A percentile compares a stretch with the other conserved stretches of the same genome.
Conservation (phyloP, 2,329 filamentous ascomycete genomes). For the Botrytis elliptica region DNA sequence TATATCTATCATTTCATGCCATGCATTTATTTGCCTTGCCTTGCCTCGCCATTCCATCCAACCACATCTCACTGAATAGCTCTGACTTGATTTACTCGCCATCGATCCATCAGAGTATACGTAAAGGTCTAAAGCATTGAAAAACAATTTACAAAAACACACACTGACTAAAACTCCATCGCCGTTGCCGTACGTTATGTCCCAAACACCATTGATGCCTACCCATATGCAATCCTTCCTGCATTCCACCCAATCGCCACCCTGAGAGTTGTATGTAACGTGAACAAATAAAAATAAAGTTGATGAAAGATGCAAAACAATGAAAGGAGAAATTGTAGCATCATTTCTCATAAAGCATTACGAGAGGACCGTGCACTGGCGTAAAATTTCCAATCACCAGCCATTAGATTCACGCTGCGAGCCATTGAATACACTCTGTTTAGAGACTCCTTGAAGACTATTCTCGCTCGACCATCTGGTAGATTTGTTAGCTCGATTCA, state of each 20-base stretch:
- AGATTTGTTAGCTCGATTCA: not conserved
- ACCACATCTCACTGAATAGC: not conserved
- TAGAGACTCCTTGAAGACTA: not conserved
- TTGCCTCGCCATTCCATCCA: not conserved
- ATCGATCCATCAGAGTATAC: slow-evolving; percentile 10
- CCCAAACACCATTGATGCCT: slow-evolving; percentile 19
- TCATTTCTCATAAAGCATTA: slow-evolving; percentile 12
- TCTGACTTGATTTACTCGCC: not conserved
- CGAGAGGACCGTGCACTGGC: not conserved
- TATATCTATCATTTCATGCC: slow-evolving; percentile 1
- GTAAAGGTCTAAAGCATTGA: slow-evolving; percentile 1
- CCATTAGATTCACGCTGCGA: slow-evolving; percentile 28
- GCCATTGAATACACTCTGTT: slow-evolving; percentile 23
- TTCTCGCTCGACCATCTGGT: slow-evolving; percentile 35
- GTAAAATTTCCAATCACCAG: slow-evolving; percentile 24
- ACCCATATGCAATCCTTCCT: slow-evolving; percentile 21
- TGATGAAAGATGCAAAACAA: slow-evolving; percentile 19
- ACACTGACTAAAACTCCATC: slow-evolving; percentile 1
- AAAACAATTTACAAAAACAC: not conserved
- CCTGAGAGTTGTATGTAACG: slow-evolving; percentile 18
- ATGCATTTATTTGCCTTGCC: not conserved
- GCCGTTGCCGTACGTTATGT: slow-evolving; percentile 6
- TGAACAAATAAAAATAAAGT: not conserved
- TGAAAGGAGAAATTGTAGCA: slow-evolving; percentile 9
- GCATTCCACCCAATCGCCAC: slow-evolving; percentile 22